These are phyloP conservation scores for Rhodocollybia butyracea DNA, from an alignment of 768 basidiomycete species.

Conservation along the genomic window DNA sequence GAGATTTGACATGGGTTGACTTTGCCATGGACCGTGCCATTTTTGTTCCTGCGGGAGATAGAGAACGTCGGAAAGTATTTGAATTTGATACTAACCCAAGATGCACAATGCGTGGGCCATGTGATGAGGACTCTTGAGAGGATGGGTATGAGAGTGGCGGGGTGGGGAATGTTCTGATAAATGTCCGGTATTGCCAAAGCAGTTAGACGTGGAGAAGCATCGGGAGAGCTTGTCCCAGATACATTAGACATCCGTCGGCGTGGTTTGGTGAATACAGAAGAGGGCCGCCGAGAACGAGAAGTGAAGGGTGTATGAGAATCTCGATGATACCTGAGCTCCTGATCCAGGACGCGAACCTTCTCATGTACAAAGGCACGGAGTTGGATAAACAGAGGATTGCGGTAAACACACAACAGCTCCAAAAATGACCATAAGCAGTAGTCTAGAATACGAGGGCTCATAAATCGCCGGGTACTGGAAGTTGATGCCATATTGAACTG, in stretches of 20 bases:
- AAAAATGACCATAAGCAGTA: conserved; percentile 72
- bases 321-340: conserved; percentile 40
- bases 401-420: conserved; percentile 60
- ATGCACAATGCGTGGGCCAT: conserved; percentile 53
- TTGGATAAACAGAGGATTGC: conserved; percentile 61
- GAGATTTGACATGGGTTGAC: conserved; percentile 45
- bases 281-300: conserved; percentile 37
- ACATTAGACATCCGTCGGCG: conserved; percentile 33
- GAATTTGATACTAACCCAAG: conserved; percentile 49
- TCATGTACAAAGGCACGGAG: conserved; percentile 66
- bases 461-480: conserved; percentile 18
- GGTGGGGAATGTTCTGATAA: neutral
- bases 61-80: conserved; percentile 11
- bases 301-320: conserved; percentile 15
- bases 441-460: conserved; percentile 59
- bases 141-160: neutral
- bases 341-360: conserved; percentile 53
- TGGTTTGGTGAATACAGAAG: conserved; percentile 57
- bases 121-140: neutral
- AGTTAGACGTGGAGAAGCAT: conserved; percentile 39
- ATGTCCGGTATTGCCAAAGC: conserved; percentile 25
- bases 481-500: conserved; percentile 32
- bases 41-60: conserved; percentile 18
- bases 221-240: conserved; percentile 43
- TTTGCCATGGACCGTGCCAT: conserved; percentile 25